Conservation (phyloP, 176 grass and related monocot species). For the Secale cereale region DNA sequence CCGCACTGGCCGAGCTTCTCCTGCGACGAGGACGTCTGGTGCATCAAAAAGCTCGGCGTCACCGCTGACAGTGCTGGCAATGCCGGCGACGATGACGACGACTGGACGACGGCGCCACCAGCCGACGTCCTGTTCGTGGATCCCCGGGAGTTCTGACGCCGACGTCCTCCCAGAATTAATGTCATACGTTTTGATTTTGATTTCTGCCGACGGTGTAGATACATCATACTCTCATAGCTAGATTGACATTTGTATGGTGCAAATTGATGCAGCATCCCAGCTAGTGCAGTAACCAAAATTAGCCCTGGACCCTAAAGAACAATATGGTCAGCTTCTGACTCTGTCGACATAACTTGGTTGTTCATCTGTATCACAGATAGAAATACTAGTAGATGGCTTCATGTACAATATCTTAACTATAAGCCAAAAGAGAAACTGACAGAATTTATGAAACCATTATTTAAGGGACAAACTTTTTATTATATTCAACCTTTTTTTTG, state of each 20-base stretch:
- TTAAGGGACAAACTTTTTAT: no score
- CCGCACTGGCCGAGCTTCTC: slow-evolving; percentile 60
- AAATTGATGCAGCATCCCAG: slow-evolving; percentile 11
- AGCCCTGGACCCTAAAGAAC: background rate
- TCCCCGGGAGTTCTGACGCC: slow-evolving; percentile 63
- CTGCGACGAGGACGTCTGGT: slow-evolving; percentile 70
- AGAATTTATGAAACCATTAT: no score
- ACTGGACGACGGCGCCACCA: slow-evolving; percentile 36
- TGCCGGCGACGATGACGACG: slow-evolving; percentile 15
- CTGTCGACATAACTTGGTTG: background rate
- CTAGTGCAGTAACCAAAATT: slow-evolving; percentile 4
- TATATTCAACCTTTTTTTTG: no score
- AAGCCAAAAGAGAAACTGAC: background rate
- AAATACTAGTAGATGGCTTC: background rate
- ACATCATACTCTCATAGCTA: slow-evolving; percentile 20
- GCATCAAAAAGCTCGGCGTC: slow-evolving; percentile 45
- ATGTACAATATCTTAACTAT: background rate
- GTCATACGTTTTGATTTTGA: slow-evolving; percentile 19
- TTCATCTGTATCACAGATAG: background rate
- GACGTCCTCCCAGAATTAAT: background rate
- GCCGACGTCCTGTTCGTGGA: slow-evolving; percentile 61
- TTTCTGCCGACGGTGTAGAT: slow-evolving; percentile 28
- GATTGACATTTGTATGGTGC: slow-evolving; percentile 3
- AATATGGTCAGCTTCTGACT: slow-evolving; percentile 8
- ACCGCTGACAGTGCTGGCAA: background rate